Base-by-base conservation (phyloP, 306 rosid genomes). In the Oxytropis ochrocephala region DNA sequence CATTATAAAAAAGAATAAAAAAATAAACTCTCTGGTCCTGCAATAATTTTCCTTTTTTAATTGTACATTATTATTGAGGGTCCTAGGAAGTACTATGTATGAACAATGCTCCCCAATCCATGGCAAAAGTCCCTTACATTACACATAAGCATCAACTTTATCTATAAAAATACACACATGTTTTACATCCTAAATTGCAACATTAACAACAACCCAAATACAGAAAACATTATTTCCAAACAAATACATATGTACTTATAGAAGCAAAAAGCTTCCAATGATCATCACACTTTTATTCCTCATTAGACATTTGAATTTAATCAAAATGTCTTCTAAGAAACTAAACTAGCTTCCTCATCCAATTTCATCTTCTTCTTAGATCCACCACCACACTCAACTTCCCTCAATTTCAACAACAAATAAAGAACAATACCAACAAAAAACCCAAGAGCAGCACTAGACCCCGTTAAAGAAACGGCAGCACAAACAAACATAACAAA, bases 401-500 rank as follows among this genome's bases (percentile, higher is more conserved):
- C 91, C 67, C 95, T 84, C 57, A 85, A 62, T 52, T 87, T 90
- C 32, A 90, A 43, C 12, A 90, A 13, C 61, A 84, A 32, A 41
- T 70, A 87, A 16, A 90, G 79, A 7, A 84, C 56, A 82, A 87
- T 90, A 24, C 96, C 96, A 80, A 82, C 81, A 11, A 91, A 84
- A 32, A 90, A 90, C 0, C 96, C 96, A 16, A 90, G 9, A 0
- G 94, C 96, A 77, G 96, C 88, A 73, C 96, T 81, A 0, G 89
- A 85, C 3, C 96, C 94, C 1, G 94, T 85, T 47, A 85, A 60
- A 29, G 96, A 90, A 77, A 87, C 89, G 38, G 96, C 91, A 48
- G 94, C 96, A 79, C 88, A 84, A 51, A 90, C 84, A 74, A 87
- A 63, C 96, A 90, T 87, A 11, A 87, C 90, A 72, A 88, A 86